phyloP scores from a whole-genome alignment of 768 basidiomycete genomes.

The Boletus sp. region DNA sequence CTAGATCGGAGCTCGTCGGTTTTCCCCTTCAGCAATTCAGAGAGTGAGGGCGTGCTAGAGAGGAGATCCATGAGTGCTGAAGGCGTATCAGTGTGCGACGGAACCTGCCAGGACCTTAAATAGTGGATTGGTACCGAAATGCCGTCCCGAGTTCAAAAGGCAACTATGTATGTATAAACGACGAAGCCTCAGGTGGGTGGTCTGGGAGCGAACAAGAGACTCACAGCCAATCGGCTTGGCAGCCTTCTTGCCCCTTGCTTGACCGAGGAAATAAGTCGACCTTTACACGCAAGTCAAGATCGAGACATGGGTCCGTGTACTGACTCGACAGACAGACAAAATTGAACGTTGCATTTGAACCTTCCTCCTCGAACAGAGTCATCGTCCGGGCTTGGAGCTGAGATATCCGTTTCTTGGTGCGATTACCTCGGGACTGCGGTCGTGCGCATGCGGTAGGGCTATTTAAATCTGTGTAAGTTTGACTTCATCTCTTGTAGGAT shows the following conservation, averaged over 20 bases:
- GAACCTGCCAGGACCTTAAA: background rate
- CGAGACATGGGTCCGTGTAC: background rate
- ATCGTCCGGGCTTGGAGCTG: background rate
- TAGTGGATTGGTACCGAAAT: background rate
- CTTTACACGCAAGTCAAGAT: background rate
- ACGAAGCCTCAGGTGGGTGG: no score
- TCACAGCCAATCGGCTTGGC: background rate
- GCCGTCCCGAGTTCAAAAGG: background rate
- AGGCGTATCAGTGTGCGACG: background rate
- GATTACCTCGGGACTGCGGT: background rate
- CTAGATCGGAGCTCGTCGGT: background rate
- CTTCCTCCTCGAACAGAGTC: background rate
- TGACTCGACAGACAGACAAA: no score
- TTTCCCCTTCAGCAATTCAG: background rate
- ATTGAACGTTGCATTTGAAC: background rate
- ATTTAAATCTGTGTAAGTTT: background rate
- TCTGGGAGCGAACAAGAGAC: background rate
- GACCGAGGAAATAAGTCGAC: background rate
- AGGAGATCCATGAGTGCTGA: background rate
- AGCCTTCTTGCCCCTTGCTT: background rate
- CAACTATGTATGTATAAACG: background rate
- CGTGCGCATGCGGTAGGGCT: no score
- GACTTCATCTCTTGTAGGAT: background rate
- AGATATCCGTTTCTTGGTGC: background rate
- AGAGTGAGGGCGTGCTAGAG: background rate